These are phyloP conservation scores for Apophysomyces trapeziformis DNA, from an alignment of 371 early-diverging fungal species.

Conservation along the genomic window DNA sequence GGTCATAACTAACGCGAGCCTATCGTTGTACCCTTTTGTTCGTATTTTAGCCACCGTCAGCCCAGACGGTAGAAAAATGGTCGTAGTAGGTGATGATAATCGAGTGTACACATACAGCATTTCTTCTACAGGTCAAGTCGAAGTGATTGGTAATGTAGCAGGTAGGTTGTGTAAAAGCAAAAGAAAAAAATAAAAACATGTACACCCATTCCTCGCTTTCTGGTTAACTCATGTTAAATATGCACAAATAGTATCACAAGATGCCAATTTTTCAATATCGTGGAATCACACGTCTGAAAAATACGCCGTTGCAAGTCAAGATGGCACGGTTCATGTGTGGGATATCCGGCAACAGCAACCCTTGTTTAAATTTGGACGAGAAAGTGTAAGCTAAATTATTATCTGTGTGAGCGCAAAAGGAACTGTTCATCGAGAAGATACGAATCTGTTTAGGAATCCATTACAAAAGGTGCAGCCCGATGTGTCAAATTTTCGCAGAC, in stretches of 20 bases:
- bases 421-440: background rate
- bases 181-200: background rate
- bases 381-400: constrained; percentile 33
- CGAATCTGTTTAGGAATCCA: constrained; percentile 40
- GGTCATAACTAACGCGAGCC: too few species aligned
- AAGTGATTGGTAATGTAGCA: constrained; percentile 34
- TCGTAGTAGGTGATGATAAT: constrained; percentile 85
- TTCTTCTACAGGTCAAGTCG: background rate
- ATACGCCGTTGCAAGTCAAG: constrained; percentile 90
- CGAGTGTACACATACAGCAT: constrained; percentile 69
- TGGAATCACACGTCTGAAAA: constrained; percentile 77
- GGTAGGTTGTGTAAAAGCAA: constrained; percentile 39
- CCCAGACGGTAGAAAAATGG: constrained; percentile 78
- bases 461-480: constrained; percentile 82
- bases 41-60: constrained; percentile 68
- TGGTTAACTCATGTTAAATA: background rate
- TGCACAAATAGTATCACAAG: constrained; percentile 28
- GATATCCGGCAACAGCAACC: constrained; percentile 42
- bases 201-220: constrained; percentile 16
- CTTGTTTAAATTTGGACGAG: constrained; percentile 51
- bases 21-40: background rate
- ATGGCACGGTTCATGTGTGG: constrained; percentile 85
- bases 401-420: background rate
- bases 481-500: constrained; percentile 85
- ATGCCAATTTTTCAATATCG: constrained; percentile 56